Evolutionary conservation across 345 rosid species (phyloP), one percentile per base, ranked within the genome.

Genomic region (Balakata baccata): DNA sequence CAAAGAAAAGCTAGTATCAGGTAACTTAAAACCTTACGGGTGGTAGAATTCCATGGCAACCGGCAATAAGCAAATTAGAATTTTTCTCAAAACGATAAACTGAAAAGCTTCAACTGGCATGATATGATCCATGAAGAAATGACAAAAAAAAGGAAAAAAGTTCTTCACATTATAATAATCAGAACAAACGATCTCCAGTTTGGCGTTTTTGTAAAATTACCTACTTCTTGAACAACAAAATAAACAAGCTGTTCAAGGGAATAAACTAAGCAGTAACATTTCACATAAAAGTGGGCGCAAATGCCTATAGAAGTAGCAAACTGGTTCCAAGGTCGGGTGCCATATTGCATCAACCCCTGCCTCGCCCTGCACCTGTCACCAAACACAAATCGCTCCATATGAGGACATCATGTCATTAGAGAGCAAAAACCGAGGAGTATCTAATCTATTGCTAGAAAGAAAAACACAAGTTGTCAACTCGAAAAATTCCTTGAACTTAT

Each of bases 311-410:
- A 83, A 79, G 34, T 57, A 71, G 77, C 83, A 73, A 56, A 64
- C 70, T 53, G 13, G 58, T 79, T 79, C 81, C 81, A 22, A 58
- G n/a, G 2, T 57, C 23, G 56, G 11, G 6, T 13, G 25, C 46
- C 18, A 23, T 13, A 38, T 60, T 50, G 43, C 29, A 72, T 82
- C 80, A 89, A 56, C 85, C 87, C 52, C 90, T 84, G 45, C 93
- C 93, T 38, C 90, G 84, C 37, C 87, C 89, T 77, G 85, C 86
- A 77, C 88, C 92, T 86, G 81, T 29, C 73, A 79, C 60, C 63
- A 64, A 53, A 76, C 53, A 41, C 34, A 72, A 73, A 75, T 52
- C 37, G 58, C 37, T 11, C 34, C 4, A 1, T 64, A 41, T 64
- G 50, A 64, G 51, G 29, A 5, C n/a, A 64, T 18, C 8, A 41